Evolutionary conservation across 192 early-diverging fungal species (phyloP), one percentile per base, ranked within the genome.

Genomic region (Podila epicladia): DNA sequence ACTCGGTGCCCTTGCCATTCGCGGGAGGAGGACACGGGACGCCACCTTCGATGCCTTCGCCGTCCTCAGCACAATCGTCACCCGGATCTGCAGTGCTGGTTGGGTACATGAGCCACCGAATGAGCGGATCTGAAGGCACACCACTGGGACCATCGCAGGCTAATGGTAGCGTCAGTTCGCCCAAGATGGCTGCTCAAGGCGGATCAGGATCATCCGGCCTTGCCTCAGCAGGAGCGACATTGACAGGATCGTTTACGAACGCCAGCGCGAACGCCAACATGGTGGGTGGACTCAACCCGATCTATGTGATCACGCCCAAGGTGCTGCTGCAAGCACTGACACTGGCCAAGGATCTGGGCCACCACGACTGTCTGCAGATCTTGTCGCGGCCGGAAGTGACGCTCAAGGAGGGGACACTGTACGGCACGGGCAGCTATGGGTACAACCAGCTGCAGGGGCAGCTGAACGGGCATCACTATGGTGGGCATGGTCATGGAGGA

Each of bases 371-470:
- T 51, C 58, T 80, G 4, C 77, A 80, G 55, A 64, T 73, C 24
- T 22, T 80, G 29, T 80, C 77, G 2, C 61, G 77, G n/a, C 77
- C 77, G 0, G 77, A 80, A 61, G 71, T 73, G 3, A 80, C 77
- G 12, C 12, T 80, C 57, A 80, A 80, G 28, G 77, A 80, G 53
- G 77, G 77, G 8, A 80, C 77, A 4, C 29, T 80, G 4, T 80
- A 72, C 60, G 77, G 77, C 28, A 73, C 77, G n/a, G 77, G 77
- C 15, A 80, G 77, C 55, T 80, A 60, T 69, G 77, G 77, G 15
- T 80, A 73, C 48, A 80, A 80, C 28, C 77, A 80, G 48, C 41
- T 79, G 1, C 65, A 62, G 6, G 58, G 58, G 9, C 65, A 68
- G 22, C 26, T 57, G 55, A 60, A 72, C 20, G 61, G 67, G 4